Base-by-base conservation (phyloP, 768 basidiomycete genomes). In the Trametes villosa region DNA sequence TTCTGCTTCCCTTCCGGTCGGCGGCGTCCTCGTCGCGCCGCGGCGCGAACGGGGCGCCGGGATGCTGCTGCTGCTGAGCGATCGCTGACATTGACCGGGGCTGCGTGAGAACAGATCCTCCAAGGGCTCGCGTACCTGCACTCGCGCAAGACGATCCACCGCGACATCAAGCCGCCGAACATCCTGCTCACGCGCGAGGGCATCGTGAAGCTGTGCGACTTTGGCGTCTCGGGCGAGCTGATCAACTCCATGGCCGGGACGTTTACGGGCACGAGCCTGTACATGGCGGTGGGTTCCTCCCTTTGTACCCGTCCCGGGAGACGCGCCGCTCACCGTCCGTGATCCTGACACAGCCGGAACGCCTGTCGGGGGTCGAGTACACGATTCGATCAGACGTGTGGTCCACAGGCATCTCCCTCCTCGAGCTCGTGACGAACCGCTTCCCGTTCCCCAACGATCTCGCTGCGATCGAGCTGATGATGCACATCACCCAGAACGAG, bases 321-420 rank as follows among this genome's bases (percentile, higher is more conserved):
- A 22, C 38, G 30, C 38, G 47, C 48, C 41, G 27, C 53, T 46
- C 58, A 55, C 53, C 29, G 41, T 49, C 53, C 29, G 22, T 59
- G 36, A 38, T 55, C 27, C 36, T 59, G 60, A 36, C 64, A 53
- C 65, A 94, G 92, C 96, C 96, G 49, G 96, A 98, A 75, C 89
- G 96, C 63, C 96, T 98, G 62, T 88, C 87, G 67, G 96, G 96
- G 6, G 84, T 89, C 56, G 86, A 90, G 65, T 99, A 97, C 73
- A 92, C 92, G 31, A 96, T 97, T 69, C 87, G 93, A 58, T 93
- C 96, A 36, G 96, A 99, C 72, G 96, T 99, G 24, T 99, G 97
- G 97, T 98, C 96, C 0, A 90, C 94, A 15, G 97, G 96, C 24
- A 89, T 99, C 45, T 92, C 95, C 0, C 81, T 99, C 33, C 83